Conservation (phyloP, 441 rosid genomes). For the Erysimum pusillum region DNA sequence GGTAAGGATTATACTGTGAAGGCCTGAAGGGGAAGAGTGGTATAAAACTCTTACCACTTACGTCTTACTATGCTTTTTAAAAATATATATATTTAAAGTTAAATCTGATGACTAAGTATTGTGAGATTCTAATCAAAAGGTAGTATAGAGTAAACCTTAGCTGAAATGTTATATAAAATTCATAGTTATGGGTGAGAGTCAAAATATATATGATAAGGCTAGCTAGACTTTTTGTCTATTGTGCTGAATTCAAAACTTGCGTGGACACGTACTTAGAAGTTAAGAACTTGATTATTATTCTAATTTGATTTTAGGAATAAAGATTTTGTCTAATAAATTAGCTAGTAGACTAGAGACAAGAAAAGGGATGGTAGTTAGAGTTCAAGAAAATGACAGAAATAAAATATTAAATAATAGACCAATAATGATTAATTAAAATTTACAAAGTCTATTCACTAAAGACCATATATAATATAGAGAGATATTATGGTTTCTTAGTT, state of each 20-base stretch:
- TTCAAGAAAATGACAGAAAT: constrained; percentile 17
- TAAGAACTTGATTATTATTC: constrained; percentile 1
- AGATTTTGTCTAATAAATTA: neutral
- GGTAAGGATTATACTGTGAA: too few relatives aligned
- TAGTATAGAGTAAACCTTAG: neutral
- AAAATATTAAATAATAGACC: constrained; percentile 22
- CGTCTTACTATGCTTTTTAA: too few relatives aligned
- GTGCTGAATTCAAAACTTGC: constrained; percentile 15
- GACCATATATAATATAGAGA: neutral
- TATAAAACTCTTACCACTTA: too few relatives aligned
- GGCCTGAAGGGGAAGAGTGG: too few relatives aligned
- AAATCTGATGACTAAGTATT: constrained; percentile 3
- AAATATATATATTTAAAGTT: too few relatives aligned
- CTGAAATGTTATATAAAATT: neutral
- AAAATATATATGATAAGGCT: constrained; percentile 6
- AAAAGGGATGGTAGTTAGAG: constrained; percentile 7
- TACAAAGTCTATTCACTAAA: constrained; percentile 21
- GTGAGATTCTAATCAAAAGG: constrained; percentile 11
- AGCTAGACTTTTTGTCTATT: neutral
- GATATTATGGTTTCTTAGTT: neutral
- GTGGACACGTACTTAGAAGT: constrained; percentile 26
- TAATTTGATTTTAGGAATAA: neutral
- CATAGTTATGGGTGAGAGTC: constrained; percentile 11
- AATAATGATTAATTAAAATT: neutral
- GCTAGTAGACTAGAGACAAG: constrained; percentile 17